Percentiles rank a stretch among this genome's conserved stretches.
Conservation (phyloP, 306 rosid species). For the Quercus mongolica region DNA sequence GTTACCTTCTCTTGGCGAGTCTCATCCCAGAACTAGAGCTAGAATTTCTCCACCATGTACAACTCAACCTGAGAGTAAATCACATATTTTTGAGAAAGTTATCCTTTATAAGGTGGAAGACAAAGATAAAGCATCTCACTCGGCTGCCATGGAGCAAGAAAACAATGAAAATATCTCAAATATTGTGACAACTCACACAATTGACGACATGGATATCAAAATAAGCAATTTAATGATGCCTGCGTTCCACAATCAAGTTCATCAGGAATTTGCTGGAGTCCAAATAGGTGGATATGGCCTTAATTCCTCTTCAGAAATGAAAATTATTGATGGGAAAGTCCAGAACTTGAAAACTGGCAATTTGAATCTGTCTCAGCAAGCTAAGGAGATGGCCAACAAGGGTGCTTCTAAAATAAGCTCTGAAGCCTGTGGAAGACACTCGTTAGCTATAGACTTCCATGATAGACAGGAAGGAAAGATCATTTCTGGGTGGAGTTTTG, state of each 20-base stretch:
- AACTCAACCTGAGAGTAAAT: constrained; percentile 19
- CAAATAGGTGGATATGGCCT: constrained; percentile 20
- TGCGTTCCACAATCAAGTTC: constrained; percentile 20
- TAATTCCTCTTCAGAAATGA: constrained; percentile 10
- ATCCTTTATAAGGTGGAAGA: constrained; percentile 29
- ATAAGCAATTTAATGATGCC: constrained; percentile 22
- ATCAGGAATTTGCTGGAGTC: constrained; percentile 19
- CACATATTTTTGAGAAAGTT: constrained; percentile 38
- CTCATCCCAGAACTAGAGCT: constrained; percentile 20
- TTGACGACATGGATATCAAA: constrained; percentile 7
- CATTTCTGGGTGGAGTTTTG: constrained; percentile 32
- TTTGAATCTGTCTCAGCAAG: constrained; percentile 15
- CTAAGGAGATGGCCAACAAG: constrained; percentile 1
- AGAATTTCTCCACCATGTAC: constrained; percentile 19
- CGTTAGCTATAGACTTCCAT: constrained; percentile 5
- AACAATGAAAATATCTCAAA: constrained; percentile 14
- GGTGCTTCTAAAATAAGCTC: constrained; percentile 14
- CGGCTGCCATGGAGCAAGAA: constrained; percentile 10
- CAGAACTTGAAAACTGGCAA: constrained; percentile 2
- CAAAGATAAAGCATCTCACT: constrained; percentile 9
- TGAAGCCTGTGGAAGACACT: constrained; percentile 10
- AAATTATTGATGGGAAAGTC: constrained; percentile 13
- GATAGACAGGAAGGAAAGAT: constrained; percentile 30
- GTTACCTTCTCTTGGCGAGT: constrained; percentile 9
- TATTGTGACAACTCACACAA: background rate